A percentile compares a stretch with the other conserved stretches of the same genome.
Evolutionary conservation across 2,329 filamentous ascomycete species (phyloP).

Genomic region (Talaromyces atroroseus): DNA sequence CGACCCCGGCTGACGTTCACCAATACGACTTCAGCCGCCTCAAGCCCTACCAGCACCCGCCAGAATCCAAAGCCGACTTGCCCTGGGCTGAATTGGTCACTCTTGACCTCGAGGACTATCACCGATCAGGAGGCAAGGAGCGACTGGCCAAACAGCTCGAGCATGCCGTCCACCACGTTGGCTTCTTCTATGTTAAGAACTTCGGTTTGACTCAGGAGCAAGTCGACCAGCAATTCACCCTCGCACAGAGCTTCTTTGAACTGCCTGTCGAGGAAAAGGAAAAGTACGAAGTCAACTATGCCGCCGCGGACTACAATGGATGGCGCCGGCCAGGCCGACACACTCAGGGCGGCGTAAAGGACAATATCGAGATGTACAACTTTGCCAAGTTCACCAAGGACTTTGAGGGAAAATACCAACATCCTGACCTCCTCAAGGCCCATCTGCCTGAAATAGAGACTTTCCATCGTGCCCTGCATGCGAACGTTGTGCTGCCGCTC

Average conservation of each 20-base stretch:
- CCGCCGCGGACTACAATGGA: conserved; percentile 9
- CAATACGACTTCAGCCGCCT: conserved; percentile 9
- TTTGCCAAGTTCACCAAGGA: conserved; percentile 51
- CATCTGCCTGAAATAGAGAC: conserved; percentile 52
- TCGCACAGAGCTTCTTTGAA: conserved; percentile 55
- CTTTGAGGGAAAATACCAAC: conserved; percentile 44
- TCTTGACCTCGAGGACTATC: conserved; percentile 52
- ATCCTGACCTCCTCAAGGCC: conserved; percentile 45
- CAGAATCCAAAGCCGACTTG: conserved; percentile 10
- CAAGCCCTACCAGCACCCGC: conserved; percentile 11
- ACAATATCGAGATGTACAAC: conserved; percentile 58
- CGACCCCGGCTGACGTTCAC: not conserved
- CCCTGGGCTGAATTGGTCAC: conserved; percentile 54
- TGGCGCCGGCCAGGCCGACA: conserved; percentile 4
- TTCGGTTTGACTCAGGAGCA: conserved; percentile 56
- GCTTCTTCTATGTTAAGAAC: conserved; percentile 60
- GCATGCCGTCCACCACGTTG: conserved; percentile 48
- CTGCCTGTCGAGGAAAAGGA: conserved; percentile 55
- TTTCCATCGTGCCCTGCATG: conserved; percentile 32
- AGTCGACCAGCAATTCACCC: conserved; percentile 56
- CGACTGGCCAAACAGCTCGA: conserved; percentile 50
- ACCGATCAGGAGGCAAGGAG: conserved; percentile 51
- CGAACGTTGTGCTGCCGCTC: conserved; percentile 34
- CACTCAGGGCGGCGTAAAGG: conserved; percentile 24
- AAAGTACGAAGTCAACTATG: conserved; percentile 42